Evolutionary conservation across 441 rosid species (phyloP).

Genomic region (Aleurites moluccanus): DNA sequence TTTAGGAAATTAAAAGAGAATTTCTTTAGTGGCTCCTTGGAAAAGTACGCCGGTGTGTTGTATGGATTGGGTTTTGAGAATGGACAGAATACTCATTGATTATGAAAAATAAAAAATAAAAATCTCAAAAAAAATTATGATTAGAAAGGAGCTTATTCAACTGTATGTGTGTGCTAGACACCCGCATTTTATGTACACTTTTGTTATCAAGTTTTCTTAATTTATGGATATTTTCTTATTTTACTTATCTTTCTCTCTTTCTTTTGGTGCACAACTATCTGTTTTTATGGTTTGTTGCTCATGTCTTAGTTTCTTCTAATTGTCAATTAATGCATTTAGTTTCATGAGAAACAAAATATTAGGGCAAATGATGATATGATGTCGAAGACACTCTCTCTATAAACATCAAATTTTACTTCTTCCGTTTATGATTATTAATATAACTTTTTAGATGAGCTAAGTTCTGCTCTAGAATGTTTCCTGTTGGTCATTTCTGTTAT

Average conservation of each 20-base stretch:
- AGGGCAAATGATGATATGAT: too few relatives aligned
- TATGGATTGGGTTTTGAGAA: conserved; percentile 73
- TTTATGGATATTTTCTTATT: conserved; percentile 21
- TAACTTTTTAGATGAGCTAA: not conserved
- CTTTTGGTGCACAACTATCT: not conserved
- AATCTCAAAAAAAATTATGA: not conserved
- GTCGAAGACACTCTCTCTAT: too few relatives aligned
- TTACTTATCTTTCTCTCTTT: not conserved
- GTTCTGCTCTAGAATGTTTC: not conserved
- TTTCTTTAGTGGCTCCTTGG: conserved; percentile 48
- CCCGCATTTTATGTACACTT: conserved; percentile 25
- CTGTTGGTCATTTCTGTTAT: not conserved
- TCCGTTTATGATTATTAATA: too few relatives aligned
- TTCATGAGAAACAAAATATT: not conserved
- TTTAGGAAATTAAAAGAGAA: conserved; percentile 63
- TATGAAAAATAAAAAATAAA: conserved; percentile 14
- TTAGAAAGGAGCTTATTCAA: conserved; percentile 26
- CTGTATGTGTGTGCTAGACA: conserved; percentile 22
- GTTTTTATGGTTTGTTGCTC: not conserved
- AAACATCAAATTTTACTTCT: not conserved
- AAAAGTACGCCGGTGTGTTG: conserved; percentile 61
- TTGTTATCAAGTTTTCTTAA: conserved; percentile 23
- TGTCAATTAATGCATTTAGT: not conserved
- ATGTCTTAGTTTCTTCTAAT: not conserved
- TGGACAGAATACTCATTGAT: conserved; percentile 42